Percentiles rank a stretch among this genome's conserved stretches.
phyloP scores from a whole-genome alignment of 768 basidiomycete species.

The Tylopilus plumbeoviolaceoides region DNA sequence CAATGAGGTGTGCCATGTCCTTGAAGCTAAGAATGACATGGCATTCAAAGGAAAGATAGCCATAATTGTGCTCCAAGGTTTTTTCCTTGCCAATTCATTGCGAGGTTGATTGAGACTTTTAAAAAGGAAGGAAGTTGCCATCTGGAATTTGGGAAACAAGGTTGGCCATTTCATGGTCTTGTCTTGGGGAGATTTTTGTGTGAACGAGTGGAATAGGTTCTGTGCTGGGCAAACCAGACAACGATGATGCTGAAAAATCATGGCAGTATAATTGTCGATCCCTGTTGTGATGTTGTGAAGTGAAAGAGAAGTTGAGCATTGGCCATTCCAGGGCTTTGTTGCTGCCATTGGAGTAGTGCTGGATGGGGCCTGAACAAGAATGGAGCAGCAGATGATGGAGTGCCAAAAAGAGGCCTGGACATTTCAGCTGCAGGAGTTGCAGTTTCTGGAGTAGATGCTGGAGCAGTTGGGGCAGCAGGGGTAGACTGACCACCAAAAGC shows the following conservation, averaged over 20 bases:
- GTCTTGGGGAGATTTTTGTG: conserved; percentile 36
- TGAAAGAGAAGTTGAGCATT: conserved; percentile 48
- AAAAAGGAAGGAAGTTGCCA: conserved; percentile 50
- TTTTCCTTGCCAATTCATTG: conserved; percentile 37
- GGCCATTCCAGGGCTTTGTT: conserved; percentile 37
- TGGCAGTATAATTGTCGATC: too few relatives aligned
- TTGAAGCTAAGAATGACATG: conserved; percentile 76
- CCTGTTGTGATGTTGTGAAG: too few relatives aligned
- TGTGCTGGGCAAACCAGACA: too few relatives aligned
- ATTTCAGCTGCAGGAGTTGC: conserved; percentile 29
- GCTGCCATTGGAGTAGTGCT: conserved; percentile 31
- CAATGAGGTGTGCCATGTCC: conserved; percentile 66
- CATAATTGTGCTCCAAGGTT: conserved; percentile 51
- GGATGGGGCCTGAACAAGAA: conserved; percentile 44
- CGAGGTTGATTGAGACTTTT: conserved; percentile 48
- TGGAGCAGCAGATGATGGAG: conserved; percentile 20
- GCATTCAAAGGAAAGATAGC: conserved; percentile 68
- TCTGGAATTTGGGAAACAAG: conserved; percentile 42
- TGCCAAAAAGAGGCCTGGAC: conserved; percentile 42
- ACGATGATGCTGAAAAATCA: too few relatives aligned
- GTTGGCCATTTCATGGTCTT: conserved; percentile 30
- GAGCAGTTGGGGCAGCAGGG: conserved; percentile 2
- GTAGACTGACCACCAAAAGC: conserved; percentile 30
- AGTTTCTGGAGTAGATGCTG: conserved; percentile 5
- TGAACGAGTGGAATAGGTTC: too few relatives aligned